These are phyloP conservation scores for Dendrostoma leiphaemia DNA, from an alignment of 2,329 filamentous ascomycete species.

Conservation along the genomic window DNA sequence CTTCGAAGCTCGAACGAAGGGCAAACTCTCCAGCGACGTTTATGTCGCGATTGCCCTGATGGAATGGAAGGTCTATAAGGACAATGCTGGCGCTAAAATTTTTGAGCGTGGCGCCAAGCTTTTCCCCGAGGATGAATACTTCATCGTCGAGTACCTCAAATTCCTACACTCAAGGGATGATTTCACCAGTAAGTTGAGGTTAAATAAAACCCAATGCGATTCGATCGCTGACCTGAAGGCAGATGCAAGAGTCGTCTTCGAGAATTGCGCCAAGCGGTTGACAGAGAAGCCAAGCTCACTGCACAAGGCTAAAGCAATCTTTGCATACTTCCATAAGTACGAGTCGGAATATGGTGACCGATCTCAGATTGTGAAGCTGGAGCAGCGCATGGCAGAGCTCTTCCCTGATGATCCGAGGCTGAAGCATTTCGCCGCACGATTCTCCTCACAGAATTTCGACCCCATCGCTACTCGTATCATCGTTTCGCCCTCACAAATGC, in stretches of 20 bases:
- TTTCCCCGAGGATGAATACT: constrained; percentile 90
- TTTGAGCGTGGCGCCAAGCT: constrained; percentile 92
- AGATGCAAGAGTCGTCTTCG: constrained; percentile 95
- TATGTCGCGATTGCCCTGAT: constrained; percentile 92
- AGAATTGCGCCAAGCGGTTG: constrained; percentile 84
- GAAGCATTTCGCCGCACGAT: constrained; percentile 73
- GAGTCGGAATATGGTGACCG: constrained; percentile 94
- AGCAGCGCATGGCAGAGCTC: constrained; percentile 89
- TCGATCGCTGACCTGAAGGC: constrained; percentile 18
- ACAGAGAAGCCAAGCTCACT: constrained; percentile 72
- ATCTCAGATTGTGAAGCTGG: constrained; percentile 83
- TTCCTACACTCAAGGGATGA: constrained; percentile 91
- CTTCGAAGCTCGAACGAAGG: constrained; percentile 80
- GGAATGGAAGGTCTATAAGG: constrained; percentile 95
- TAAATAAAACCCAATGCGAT: neutral
- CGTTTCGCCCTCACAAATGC: constrained; percentile 79
- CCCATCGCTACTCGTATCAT: constrained; percentile 79
- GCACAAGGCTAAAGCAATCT: constrained; percentile 78
- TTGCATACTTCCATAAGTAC: constrained; percentile 90
- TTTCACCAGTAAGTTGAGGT: constrained; percentile 72
- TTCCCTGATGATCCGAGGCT: constrained; percentile 84
- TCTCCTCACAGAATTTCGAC: constrained; percentile 72
- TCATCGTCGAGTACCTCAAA: constrained; percentile 94
- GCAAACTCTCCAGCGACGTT: constrained; percentile 88
- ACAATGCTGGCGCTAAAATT: constrained; percentile 88